phyloP scores from a whole-genome alignment of 495 filamentous ascomycete genomes.

The Zalerion maritima region DNA sequence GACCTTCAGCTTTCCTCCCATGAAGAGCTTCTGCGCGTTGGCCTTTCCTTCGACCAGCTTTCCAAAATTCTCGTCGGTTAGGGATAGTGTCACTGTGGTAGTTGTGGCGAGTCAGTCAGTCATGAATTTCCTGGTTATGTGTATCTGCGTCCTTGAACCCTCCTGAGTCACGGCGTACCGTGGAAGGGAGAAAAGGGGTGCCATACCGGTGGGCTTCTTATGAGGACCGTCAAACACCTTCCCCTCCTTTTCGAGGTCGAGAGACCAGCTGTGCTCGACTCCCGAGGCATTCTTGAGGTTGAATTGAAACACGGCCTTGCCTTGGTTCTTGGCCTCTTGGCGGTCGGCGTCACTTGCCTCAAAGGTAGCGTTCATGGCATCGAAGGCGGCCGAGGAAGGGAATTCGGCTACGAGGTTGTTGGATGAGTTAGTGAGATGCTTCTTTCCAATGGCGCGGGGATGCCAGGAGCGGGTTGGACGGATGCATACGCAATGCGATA shows the following conservation, averaged over 20 bases:
- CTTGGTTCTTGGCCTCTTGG: constrained; percentile 77
- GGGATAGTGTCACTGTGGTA: constrained; percentile 56
- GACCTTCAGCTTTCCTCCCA: constrained; percentile 93
- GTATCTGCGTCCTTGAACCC: too few relatives aligned
- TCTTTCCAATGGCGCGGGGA: not conserved
- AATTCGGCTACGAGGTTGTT: constrained; percentile 76
- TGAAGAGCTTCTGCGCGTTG: constrained; percentile 90
- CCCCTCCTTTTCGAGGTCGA: constrained; percentile 87
- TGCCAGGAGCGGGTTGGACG: not conserved
- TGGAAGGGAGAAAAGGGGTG: constrained; percentile 1
- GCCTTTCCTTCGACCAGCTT: constrained; percentile 75
- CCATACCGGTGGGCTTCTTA: constrained; percentile 69
- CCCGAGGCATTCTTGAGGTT: constrained; percentile 75
- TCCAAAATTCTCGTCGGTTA: constrained; percentile 77
- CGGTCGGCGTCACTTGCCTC: constrained; percentile 53
- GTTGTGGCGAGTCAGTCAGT: constrained; percentile 2
- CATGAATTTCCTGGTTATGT: constrained; percentile 2
- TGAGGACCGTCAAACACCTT: constrained; percentile 63
- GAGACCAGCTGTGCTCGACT: constrained; percentile 74
- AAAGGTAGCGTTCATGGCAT: constrained; percentile 67
- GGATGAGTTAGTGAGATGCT: too few relatives aligned
- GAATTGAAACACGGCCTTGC: constrained; percentile 80
- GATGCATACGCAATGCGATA: too few relatives aligned
- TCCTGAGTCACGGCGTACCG: too few relatives aligned
- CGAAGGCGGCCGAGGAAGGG: constrained; percentile 84